Evolutionary conservation across 2,329 filamentous ascomycete genomes (phyloP), one percentile per base, ranked within the genome.

Genomic region (Fusarium sambucinum): DNA sequence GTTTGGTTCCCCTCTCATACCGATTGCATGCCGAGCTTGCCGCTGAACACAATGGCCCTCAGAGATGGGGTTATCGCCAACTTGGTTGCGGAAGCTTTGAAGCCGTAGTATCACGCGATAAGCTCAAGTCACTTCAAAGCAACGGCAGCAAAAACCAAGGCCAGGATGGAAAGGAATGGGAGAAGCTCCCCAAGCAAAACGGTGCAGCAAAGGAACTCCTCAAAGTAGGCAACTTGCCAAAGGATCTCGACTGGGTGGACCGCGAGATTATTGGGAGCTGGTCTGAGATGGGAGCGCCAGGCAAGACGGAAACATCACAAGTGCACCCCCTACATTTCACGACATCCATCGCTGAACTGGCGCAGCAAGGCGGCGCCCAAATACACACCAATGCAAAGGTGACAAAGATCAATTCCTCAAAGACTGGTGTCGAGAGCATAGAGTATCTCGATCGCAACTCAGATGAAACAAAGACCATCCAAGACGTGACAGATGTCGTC

Each of bases 311-410:
- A 64, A 98, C 96, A 2, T 92, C 96, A 0, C 96, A 99, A 79
- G 95, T 98, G 4, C 95, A 99, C 74, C 96, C 96, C 0, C 92
- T 90, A 65, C 89, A 93, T 44, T 98, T 99, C 76, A 98, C 96
- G 1, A 95, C 88, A 0, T 85, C 89, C 17, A 96, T 98, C 79
- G 92, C 92, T 6, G 83, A 88, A 41, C 84, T 97, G 14, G 94
- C 95, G 0, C 81, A 86, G 57, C 87, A 92, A 52, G 86, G 85
- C 27, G 92, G 92, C 4, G 88, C 86, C 68, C 86, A 90, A 23
- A 84, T 97, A 54, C 83, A 88, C 30, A 83, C 90, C 42, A 89
- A 90, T 12, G 86, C 88, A 3, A 81, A 83, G 60, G 94, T 94
- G 5, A 93, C 87, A 4, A 82, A 81, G 17, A 91, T 97, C 64